phyloP scores from a whole-genome alignment of 2,329 filamentous ascomycete genomes.

The Aureobasidium sp. region DNA sequence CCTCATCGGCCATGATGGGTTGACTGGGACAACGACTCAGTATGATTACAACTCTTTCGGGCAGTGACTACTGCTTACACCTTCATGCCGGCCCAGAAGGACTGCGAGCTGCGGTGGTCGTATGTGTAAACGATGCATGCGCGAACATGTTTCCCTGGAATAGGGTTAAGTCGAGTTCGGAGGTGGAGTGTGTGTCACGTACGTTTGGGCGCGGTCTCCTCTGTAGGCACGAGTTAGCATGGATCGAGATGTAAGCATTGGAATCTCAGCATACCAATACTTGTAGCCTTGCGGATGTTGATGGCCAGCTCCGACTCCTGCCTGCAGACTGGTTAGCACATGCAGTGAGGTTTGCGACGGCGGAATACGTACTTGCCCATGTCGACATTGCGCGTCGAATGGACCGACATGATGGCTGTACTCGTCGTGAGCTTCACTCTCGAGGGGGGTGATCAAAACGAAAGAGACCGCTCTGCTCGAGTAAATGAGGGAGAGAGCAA shows the following conservation, averaged over 20 bases:
- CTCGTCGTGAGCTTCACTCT: constrained; percentile 3
- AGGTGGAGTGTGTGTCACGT: constrained; percentile 24
- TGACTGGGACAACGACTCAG: constrained; percentile 51
- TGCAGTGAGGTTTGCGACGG: constrained; percentile 29
- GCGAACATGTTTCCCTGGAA: constrained; percentile 80
- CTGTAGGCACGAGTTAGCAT: constrained; percentile 31
- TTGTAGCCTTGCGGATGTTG: constrained; percentile 62
- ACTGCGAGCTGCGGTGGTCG: constrained; percentile 92
- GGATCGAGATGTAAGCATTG: constrained; percentile 5
- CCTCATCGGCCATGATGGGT: constrained; percentile 95
- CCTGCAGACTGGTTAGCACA: constrained; percentile 29
- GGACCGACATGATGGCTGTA: constrained; percentile 25
- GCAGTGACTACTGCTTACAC: constrained; percentile 55
- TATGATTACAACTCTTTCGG: background rate
- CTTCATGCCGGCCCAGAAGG: constrained; percentile 98
- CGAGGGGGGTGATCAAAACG: background rate
- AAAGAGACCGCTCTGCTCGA: background rate
- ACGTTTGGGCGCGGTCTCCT: constrained; percentile 63
- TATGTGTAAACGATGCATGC: constrained; percentile 98
- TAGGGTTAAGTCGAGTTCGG: constrained; percentile 25
- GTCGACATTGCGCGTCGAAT: constrained; percentile 49
- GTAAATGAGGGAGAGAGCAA: constrained; percentile 10
- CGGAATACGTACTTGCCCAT: constrained; percentile 51
- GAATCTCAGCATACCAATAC: constrained; percentile 44
- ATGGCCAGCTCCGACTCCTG: constrained; percentile 59